These are phyloP conservation scores for Ogataea dorogensis DNA, from an alignment of 805 yeast species.

Conservation along the genomic window DNA sequence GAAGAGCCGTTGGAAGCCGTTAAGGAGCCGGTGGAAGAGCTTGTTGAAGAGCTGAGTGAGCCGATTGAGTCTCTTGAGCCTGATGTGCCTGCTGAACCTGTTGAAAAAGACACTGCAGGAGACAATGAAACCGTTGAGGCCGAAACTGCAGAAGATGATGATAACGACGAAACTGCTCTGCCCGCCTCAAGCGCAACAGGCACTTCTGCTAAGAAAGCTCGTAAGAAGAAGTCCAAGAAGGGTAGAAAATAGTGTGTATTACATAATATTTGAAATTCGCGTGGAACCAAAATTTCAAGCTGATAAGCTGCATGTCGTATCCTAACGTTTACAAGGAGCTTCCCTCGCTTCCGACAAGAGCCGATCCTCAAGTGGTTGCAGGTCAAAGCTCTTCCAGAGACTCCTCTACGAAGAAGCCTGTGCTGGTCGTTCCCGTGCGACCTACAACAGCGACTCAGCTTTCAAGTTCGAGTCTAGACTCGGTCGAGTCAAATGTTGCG, in stretches of 20 bases:
- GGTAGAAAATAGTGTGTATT: slow-evolving; percentile 7
- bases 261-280: slow-evolving; percentile 11
- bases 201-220: slow-evolving; percentile 3
- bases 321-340: slow-evolving; percentile 18
- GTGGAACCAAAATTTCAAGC: slow-evolving; percentile 9
- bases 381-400: not conserved
- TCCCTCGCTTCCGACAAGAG: slow-evolving; percentile 17
- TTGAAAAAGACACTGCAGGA: not conserved
- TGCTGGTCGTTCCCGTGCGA: slow-evolving; percentile 5
- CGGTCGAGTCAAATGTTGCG: slow-evolving; percentile 1
- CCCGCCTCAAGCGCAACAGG: not conserved
- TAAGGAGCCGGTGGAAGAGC: too few species aligned
- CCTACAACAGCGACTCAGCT: slow-evolving; percentile 6
- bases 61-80: too few species aligned
- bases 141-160: not conserved
- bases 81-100: too few species aligned
- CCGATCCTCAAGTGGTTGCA: not conserved
- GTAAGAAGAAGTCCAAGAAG: slow-evolving; percentile 13
- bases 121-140: slow-evolving; percentile 4
- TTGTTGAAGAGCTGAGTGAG: slow-evolving; percentile 12
- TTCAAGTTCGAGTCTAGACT: slow-evolving; percentile 9
- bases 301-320: slow-evolving; percentile 8
- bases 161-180: too few species aligned
- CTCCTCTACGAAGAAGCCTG: slow-evolving; percentile 1
- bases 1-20: not conserved